Percentiles rank a stretch among this genome's conserved stretches.
phyloP scores from a whole-genome alignment of 352 stramenopile genomes.

The Globisporangium lucens region DNA sequence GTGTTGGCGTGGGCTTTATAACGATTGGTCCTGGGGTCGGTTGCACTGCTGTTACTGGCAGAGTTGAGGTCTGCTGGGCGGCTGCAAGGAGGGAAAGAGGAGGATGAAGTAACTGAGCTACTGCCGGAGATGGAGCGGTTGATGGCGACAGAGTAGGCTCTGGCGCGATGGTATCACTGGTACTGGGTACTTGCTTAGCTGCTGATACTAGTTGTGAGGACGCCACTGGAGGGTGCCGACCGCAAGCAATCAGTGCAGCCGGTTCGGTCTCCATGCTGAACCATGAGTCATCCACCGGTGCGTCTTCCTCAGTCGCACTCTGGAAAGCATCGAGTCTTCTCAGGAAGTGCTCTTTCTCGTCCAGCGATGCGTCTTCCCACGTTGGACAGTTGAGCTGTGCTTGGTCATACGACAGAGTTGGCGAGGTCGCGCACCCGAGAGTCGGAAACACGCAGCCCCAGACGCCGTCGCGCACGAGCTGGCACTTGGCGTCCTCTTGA shows the following conservation, averaged over 20 bases:
- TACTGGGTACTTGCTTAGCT: not conserved
- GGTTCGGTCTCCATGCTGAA: not conserved
- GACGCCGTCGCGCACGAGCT: not conserved
- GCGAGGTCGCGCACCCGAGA: not conserved
- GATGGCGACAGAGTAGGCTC: not conserved
- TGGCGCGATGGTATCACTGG: not conserved
- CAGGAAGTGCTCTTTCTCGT: not conserved
- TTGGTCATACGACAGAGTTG: not conserved
- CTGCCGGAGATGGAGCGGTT: not conserved
- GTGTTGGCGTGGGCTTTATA: not conserved
- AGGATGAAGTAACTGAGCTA: not conserved
- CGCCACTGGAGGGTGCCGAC: not conserved
- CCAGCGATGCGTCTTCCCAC: not conserved
- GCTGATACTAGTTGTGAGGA: not conserved
- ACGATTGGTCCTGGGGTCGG: not conserved
- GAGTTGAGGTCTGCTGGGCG: not conserved
- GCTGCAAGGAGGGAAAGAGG: not conserved
- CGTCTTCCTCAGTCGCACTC: not conserved
- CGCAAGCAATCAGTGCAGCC: not conserved
- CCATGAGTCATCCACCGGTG: not conserved
- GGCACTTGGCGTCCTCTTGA: slow-evolving; percentile 5
- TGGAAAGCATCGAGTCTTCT: not conserved
- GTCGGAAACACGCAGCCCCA: not conserved
- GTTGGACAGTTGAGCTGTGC: not conserved
- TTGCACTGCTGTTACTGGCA: not conserved